Conservation (phyloP, 208 protist genomes). For the Lotmaria passim region DNA sequence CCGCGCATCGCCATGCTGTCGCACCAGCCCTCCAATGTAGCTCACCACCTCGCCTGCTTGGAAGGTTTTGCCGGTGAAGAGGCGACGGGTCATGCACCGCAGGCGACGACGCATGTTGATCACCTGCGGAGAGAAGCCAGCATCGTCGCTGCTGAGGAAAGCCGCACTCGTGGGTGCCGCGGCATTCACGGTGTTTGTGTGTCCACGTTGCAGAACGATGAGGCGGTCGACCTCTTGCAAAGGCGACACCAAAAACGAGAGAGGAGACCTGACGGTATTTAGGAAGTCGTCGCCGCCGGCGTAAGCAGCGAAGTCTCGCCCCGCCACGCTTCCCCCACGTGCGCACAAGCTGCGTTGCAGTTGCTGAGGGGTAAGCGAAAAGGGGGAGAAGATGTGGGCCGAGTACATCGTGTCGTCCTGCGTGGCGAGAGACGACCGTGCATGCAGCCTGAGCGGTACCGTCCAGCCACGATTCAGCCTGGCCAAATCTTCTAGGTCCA, state of each 20-base stretch:
- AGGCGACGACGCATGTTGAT: slow-evolving; percentile 34
- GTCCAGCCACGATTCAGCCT: neutral
- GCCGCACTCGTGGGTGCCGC: neutral
- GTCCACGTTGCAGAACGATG: slow-evolving; percentile 20
- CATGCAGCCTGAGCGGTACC: neutral
- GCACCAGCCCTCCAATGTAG: slow-evolving; percentile 74
- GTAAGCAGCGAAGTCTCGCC: too few species aligned
- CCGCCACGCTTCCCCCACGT: too few species aligned
- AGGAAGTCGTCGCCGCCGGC: too few species aligned
- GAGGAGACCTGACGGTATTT: slow-evolving; percentile 15
- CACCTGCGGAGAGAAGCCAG: slow-evolving; percentile 24
- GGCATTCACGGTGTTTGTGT: neutral
- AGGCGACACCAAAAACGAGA: slow-evolving; percentile 17
- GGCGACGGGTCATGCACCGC: slow-evolving; percentile 53
- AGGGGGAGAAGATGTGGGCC: neutral
- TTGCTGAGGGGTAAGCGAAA: slow-evolving; percentile 2
- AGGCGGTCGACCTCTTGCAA: slow-evolving; percentile 43
- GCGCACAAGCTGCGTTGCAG: slow-evolving; percentile 11
- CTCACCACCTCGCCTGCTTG: slow-evolving; percentile 73
- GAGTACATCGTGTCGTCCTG: neutral
- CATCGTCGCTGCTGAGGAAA: neutral
- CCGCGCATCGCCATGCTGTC: slow-evolving; percentile 37
- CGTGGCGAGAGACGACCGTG: neutral
- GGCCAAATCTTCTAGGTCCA: slow-evolving; percentile 27
- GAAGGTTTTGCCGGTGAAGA: slow-evolving; percentile 79